Evolutionary conservation across 176 grass and related monocot genomes (phyloP).

Genomic region (Thinopyrum elongatum): DNA sequence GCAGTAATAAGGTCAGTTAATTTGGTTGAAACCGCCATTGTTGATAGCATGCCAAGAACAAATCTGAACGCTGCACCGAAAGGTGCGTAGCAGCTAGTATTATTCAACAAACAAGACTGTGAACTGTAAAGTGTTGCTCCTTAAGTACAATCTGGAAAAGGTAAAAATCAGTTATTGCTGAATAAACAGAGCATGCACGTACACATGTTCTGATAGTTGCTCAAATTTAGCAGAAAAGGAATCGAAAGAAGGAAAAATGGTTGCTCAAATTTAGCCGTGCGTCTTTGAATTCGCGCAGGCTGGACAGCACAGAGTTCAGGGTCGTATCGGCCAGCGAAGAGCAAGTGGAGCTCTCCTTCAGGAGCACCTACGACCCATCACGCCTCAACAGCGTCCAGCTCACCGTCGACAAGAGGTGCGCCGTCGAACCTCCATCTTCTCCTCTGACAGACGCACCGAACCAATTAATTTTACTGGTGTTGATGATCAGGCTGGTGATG

Average conservation of each 20-base stretch:
- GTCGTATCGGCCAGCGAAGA: slow-evolving; percentile 38
- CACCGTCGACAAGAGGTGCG: slow-evolving; percentile 61
- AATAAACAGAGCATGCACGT: slow-evolving; percentile 6
- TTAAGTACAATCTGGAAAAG: not conserved
- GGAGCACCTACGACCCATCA: slow-evolving; percentile 51
- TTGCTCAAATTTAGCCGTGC: not conserved
- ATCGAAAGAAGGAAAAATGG: not conserved
- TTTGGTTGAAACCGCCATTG: not conserved
- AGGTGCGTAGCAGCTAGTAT: not conserved
- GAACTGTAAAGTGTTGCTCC: not conserved
- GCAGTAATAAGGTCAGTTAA: not conserved
- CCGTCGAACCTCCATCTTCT: not conserved
- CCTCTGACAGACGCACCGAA: not conserved
- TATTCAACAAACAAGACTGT: not conserved
- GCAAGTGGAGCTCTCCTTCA: slow-evolving; percentile 80
- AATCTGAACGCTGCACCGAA: slow-evolving; percentile 18
- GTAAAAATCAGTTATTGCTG: not conserved
- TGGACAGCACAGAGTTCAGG: slow-evolving; percentile 48
- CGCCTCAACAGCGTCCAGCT: slow-evolving; percentile 19
- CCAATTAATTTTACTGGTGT: not conserved
- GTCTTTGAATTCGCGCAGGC: slow-evolving; percentile 39
- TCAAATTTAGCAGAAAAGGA: too few relatives aligned
- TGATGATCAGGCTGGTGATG: slow-evolving; percentile 54
- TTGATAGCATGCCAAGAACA: not conserved
- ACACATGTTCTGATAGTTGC: not conserved